These are phyloP conservation scores for Botrytis sinoallii DNA, from an alignment of 2,329 filamentous ascomycete species.

Conservation along the genomic window DNA sequence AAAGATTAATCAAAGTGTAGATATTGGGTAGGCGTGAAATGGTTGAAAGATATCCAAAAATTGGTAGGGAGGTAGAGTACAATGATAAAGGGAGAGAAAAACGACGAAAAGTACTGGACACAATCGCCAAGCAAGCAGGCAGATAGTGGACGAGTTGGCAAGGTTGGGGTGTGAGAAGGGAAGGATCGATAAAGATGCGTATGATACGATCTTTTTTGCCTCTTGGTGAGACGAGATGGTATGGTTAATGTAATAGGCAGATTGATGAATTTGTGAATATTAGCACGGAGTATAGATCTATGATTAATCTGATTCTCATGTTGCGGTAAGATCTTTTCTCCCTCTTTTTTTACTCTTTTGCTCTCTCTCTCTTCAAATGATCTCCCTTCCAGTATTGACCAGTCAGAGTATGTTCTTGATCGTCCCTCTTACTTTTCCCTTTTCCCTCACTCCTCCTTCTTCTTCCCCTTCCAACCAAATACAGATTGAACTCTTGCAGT, in stretches of 20 bases:
- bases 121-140: slow-evolving; percentile 4
- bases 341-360: not conserved
- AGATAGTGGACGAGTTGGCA: not conserved
- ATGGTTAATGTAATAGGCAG: not conserved
- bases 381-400: not conserved
- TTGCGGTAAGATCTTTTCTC: not conserved
- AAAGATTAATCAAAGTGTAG: not conserved
- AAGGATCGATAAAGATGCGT: not conserved
- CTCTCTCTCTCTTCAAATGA: not conserved
- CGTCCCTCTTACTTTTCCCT: not conserved
- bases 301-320: not conserved
- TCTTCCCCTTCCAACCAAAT: not conserved
- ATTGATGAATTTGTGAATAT: not conserved
- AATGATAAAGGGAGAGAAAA: not conserved
- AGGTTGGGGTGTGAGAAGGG: slow-evolving; percentile 1
- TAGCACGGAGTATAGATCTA: not conserved
- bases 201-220: not conserved
- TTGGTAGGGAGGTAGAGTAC: not conserved
- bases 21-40: not conserved
- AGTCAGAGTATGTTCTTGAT: not conserved
- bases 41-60: not conserved
- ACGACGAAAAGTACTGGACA: not conserved
- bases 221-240: not conserved
- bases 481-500: not conserved
- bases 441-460: too few relatives aligned